phyloP scores from a whole-genome alignment of 805 yeast species.

The Kodamaea nitidulidarum region DNA sequence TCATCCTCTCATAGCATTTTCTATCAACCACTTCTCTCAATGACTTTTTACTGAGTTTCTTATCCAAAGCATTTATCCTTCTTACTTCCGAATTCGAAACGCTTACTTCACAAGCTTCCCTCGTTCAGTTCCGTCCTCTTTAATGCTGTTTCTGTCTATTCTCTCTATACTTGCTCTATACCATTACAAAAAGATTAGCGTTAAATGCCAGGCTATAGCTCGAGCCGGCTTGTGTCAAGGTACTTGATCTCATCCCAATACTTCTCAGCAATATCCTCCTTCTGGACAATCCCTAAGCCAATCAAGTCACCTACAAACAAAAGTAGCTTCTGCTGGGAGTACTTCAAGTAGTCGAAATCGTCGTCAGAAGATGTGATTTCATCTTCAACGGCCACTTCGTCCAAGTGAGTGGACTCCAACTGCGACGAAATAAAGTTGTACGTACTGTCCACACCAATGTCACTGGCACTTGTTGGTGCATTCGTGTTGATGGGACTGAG shows the following conservation, averaged over 20 bases:
- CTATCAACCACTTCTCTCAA: too few species aligned
- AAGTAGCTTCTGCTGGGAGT: conserved; percentile 70
- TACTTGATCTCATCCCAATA: conserved; percentile 31
- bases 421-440: conserved; percentile 44
- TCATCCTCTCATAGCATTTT: too few species aligned
- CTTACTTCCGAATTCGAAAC: too few species aligned
- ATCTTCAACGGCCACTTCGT: conserved; percentile 27
- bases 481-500: conserved; percentile 9
- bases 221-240: conserved; percentile 24
- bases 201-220: background rate
- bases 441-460: conserved; percentile 38
- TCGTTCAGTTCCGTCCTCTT: too few species aligned
- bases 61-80: too few species aligned
- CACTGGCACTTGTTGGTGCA: conserved; percentile 19
- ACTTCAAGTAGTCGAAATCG: conserved; percentile 72
- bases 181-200: too few species aligned
- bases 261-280: conserved; percentile 25
- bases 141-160: too few species aligned
- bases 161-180: too few species aligned
- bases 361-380: conserved; percentile 46
- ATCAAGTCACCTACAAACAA: conserved; percentile 73
- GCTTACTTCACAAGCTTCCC: too few species aligned
- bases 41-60: too few species aligned
- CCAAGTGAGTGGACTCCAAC: conserved; percentile 39
- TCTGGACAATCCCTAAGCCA: conserved; percentile 48